Evolutionary conservation across 1,284 basidiomycete genomes (phyloP), one percentile per base, ranked within the genome.

Genomic region (Sanguinoderma infundibulare): DNA sequence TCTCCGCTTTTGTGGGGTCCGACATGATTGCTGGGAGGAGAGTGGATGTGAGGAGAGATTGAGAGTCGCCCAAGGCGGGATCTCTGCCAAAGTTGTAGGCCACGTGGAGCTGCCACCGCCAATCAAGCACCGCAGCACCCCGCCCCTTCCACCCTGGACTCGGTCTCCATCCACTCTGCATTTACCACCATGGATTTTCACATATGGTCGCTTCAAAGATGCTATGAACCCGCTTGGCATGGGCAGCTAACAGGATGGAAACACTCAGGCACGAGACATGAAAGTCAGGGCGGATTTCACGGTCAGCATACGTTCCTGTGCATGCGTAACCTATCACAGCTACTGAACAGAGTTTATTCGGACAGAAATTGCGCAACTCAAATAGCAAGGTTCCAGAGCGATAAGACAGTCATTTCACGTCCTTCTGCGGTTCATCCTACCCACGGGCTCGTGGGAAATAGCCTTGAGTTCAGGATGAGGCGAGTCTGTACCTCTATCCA

Each of bases 1-100:
- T 89, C 75, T 94, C 90, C 72, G 86, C 82, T 71, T 92, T 92
- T 28, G 87, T 87, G 0, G 88, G 89, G 63, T 90, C 90, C 30
- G 84, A 76, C 89, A 91, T 91, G 26, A 10, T 20, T 42, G 32
- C 24, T 12, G 22, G 32, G 30, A 8, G 22, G n/a, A 22, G 22
- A 14, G 1, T 32, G 30, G 39, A 26, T 22, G 26, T 22, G 34
- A 10, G 14, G 53, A 44, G 7, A 46, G 42, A 28, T 46, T 22
- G 10, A 3, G 42, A 28, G 24, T 20, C 2, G 24, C 5, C 12
- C 14, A 15, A 22, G 24, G 42, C 42, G 28, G 24, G 17, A 24
- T 17, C 17, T 17, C 24, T 6, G 42, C 17, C 24, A 14, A 28
- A 46, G 26, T 46, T 15, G 42, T 26, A 3, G 42, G 42, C 24